A percentile compares a stretch with the other conserved stretches of the same genome.
Evolutionary conservation across 2,329 filamentous ascomycete genomes (phyloP).

Genomic region (Arthrinium phaeospermum): DNA sequence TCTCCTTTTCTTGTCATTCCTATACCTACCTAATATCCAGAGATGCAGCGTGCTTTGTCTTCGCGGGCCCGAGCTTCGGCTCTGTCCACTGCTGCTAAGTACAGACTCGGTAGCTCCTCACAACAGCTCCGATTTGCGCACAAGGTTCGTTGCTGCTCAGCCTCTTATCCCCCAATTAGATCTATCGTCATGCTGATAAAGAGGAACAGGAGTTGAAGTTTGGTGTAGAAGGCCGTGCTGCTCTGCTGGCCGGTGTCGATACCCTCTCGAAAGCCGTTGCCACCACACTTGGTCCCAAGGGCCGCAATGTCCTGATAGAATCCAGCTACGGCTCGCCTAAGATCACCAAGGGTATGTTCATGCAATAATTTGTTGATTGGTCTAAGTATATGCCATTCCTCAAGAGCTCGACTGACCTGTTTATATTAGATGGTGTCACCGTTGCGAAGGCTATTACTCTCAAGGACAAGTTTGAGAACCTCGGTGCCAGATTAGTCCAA

Average conservation of each 20-base stretch:
- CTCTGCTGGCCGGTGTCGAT: constrained; percentile 92
- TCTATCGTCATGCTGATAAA: constrained; percentile 25
- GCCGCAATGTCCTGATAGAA: constrained; percentile 97
- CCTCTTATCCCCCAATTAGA: not conserved
- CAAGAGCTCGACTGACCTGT: constrained; percentile 19
- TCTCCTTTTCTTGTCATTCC: constrained; percentile 37
- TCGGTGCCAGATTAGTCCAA: constrained; percentile 93
- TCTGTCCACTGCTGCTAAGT: constrained; percentile 71
- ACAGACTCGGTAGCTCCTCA: constrained; percentile 70
- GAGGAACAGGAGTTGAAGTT: constrained; percentile 88
- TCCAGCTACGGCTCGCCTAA: constrained; percentile 98
- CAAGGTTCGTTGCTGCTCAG: constrained; percentile 70
- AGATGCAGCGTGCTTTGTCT: constrained; percentile 95
- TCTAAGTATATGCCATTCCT: not conserved
- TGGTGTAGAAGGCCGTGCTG: constrained; percentile 89
- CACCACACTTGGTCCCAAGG: constrained; percentile 96
- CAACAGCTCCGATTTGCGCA: constrained; percentile 96
- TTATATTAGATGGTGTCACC: constrained; percentile 78
- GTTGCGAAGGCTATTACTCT: constrained; percentile 89
- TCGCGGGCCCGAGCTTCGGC: constrained; percentile 80
- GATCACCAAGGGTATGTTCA: constrained; percentile 90
- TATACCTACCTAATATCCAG: constrained; percentile 47
- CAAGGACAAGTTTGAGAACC: constrained; percentile 99
- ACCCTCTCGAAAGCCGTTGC: constrained; percentile 95
- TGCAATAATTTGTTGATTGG: not conserved